Percentiles rank a stretch among this genome's conserved stretches.
phyloP scores from a whole-genome alignment of 192 early-diverging fungal genomes.

The Jimgerdemannia lactiflua region DNA sequence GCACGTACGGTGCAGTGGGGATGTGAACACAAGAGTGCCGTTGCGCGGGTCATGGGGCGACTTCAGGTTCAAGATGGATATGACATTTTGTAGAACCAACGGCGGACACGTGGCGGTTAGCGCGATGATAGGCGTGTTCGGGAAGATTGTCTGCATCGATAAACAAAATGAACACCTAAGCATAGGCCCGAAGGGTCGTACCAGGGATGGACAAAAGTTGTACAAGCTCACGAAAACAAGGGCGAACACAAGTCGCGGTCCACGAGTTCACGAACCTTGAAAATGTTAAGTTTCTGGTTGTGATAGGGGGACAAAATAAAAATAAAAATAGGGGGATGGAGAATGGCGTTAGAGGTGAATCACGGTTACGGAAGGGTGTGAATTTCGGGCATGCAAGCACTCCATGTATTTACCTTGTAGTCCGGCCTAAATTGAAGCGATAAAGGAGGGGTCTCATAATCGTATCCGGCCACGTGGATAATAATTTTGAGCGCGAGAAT shows the following conservation, averaged over 20 bases:
- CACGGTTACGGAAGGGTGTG: neutral
- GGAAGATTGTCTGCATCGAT: conserved; percentile 41
- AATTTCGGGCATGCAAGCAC: neutral
- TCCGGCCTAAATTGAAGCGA: neutral
- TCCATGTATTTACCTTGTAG: neutral
- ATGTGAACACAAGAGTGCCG: conserved; percentile 53
- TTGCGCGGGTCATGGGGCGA: conserved; percentile 19
- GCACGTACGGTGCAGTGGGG: conserved; percentile 53
- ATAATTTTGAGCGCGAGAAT: neutral
- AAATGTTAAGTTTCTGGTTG: conserved; percentile 47
- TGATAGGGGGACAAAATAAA: neutral
- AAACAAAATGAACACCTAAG: neutral
- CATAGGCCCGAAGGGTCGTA: neutral
- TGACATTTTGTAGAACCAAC: conserved; percentile 47
- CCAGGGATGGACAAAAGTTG: neutral
- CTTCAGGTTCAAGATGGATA: conserved; percentile 45
- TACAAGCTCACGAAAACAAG: neutral
- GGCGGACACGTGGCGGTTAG: conserved; percentile 75
- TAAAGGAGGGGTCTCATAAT: neutral
- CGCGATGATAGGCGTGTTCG: conserved; percentile 65
- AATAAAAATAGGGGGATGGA: conserved; percentile 1
- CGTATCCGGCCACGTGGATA: neutral
- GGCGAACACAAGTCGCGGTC: conserved; percentile 47
- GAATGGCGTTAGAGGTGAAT: no score
- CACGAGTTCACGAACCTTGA: conserved; percentile 47